Percentiles rank a stretch among this genome's conserved stretches.
phyloP scores from a whole-genome alignment of 257 asterid genomes.

The Sherardia arvensis region DNA sequence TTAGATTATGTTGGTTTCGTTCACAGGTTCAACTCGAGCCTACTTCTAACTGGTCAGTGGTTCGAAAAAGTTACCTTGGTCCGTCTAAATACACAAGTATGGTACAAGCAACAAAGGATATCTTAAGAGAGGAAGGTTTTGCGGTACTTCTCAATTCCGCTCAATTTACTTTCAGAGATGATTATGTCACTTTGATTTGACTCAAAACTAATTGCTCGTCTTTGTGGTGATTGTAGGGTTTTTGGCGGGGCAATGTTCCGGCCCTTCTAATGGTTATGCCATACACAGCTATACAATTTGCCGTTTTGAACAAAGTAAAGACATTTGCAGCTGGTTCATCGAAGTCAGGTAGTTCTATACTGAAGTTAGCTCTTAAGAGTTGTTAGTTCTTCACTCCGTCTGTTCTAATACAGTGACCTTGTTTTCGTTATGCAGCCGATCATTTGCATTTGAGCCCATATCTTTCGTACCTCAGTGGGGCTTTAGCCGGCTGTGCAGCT shows the following conservation, averaged over 20 bases:
- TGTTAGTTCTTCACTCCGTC: background rate
- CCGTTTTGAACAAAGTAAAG: conserved; percentile 71
- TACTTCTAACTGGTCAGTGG: conserved; percentile 71
- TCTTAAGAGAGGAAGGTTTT: conserved; percentile 87
- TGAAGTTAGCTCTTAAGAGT: background rate
- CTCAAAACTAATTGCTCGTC: background rate
- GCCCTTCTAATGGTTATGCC: conserved; percentile 98
- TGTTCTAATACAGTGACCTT: conserved; percentile 15
- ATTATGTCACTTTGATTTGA: background rate
- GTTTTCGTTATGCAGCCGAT: conserved; percentile 51
- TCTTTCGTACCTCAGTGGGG: conserved; percentile 83
- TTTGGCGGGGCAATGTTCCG: conserved; percentile 97
- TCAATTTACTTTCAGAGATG: background rate
- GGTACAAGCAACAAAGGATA: conserved; percentile 88
- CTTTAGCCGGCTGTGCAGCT: conserved; percentile 93
- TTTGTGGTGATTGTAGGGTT: conserved; percentile 42
- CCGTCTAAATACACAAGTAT: conserved; percentile 75
- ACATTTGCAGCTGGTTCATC: conserved; percentile 80
- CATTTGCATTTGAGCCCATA: conserved; percentile 67
- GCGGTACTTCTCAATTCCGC: conserved; percentile 33
- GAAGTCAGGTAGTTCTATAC: conserved; percentile 50
- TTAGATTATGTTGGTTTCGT: conserved; percentile 6
- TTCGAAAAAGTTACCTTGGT: conserved; percentile 37
- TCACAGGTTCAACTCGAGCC: conserved; percentile 94
- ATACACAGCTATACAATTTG: conserved; percentile 85